Evolutionary conservation across 495 filamentous ascomycete species (phyloP).

Genomic region (Penicillium egyptiacum): DNA sequence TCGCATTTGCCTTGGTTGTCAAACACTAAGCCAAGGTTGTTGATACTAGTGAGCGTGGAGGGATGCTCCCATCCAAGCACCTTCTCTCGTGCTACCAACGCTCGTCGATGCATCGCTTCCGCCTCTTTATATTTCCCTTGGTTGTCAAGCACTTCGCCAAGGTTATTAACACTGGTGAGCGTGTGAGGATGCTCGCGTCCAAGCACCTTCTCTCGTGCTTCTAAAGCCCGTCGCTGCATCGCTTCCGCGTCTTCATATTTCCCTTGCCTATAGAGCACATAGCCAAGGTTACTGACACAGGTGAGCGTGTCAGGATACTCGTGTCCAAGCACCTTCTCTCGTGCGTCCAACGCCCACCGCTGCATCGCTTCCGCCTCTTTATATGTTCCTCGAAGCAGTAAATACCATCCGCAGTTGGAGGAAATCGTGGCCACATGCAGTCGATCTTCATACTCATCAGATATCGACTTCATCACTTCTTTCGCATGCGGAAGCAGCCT

Average conservation of each 20-base stretch:
- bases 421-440: conserved; percentile 8
- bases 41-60: too few species aligned
- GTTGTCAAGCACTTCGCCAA: conserved; percentile 12
- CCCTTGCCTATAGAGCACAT: conserved; percentile 19
- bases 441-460: conserved; percentile 16
- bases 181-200: conserved; percentile 38
- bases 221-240: conserved; percentile 8
- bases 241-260: conserved; percentile 20
- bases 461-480: too few species aligned
- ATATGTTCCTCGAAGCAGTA: conserved; percentile 19
- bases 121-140: conserved; percentile 28
- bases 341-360: conserved; percentile 19
- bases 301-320: conserved; percentile 36
- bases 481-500: too few species aligned
- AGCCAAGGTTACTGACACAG: conserved; percentile 26
- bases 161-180: conserved; percentile 27
- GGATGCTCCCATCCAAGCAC: too few species aligned
- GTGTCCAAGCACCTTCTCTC: conserved; percentile 32
- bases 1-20: too few species aligned
- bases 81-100: too few species aligned
- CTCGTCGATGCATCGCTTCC: too few species aligned
- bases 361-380: conserved; percentile 27
- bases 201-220: conserved; percentile 28
- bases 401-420: conserved; percentile 11
- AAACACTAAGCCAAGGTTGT: too few species aligned